phyloP scores from a whole-genome alignment of 495 filamentous ascomycete species.

The Podospora didyma region DNA sequence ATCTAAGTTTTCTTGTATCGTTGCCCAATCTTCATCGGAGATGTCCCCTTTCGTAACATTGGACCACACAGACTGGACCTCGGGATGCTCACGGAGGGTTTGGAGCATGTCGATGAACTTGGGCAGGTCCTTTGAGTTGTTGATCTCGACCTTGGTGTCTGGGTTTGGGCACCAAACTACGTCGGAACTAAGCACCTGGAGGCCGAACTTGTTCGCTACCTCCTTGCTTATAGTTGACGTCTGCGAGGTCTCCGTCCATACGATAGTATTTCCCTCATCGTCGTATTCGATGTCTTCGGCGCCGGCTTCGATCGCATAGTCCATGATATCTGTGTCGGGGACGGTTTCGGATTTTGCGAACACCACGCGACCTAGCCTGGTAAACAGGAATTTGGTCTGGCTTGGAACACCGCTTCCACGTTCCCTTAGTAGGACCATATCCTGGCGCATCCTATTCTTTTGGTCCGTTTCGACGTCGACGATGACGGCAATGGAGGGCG shows the following conservation, averaged over 20 bases:
- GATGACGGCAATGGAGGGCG: slow-evolving; percentile 71
- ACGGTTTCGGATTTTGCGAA: slow-evolving; percentile 57
- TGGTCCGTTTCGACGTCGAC: slow-evolving; percentile 76
- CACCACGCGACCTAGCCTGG: slow-evolving; percentile 66
- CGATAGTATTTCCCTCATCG: slow-evolving; percentile 62
- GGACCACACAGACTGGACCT: slow-evolving; percentile 65
- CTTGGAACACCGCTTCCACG: slow-evolving; percentile 62
- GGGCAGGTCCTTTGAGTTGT: slow-evolving; percentile 43
- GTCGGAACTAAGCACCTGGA: slow-evolving; percentile 65
- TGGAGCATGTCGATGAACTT: slow-evolving; percentile 53
- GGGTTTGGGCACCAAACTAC: slow-evolving; percentile 84
- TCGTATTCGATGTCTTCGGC: slow-evolving; percentile 75
- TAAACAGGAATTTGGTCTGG: slow-evolving; percentile 78
- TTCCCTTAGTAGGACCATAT: slow-evolving; percentile 65
- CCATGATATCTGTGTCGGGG: slow-evolving; percentile 68
- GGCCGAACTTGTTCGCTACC: slow-evolving; percentile 51
- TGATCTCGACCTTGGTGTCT: slow-evolving; percentile 64
- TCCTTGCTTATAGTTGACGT: slow-evolving; percentile 62
- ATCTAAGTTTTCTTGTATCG: slow-evolving; percentile 46
- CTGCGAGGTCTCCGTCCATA: slow-evolving; percentile 70
- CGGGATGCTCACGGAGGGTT: slow-evolving; percentile 53
- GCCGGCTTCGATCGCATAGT: slow-evolving; percentile 80
- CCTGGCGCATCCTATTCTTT: slow-evolving; percentile 65
- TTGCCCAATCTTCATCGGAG: slow-evolving; percentile 43
- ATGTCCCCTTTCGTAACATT: slow-evolving; percentile 50